Percentiles rank a stretch among this genome's conserved stretches.
Conservation (phyloP, 1,139 yeast species). For the Trichomonascaceae sp. region DNA sequence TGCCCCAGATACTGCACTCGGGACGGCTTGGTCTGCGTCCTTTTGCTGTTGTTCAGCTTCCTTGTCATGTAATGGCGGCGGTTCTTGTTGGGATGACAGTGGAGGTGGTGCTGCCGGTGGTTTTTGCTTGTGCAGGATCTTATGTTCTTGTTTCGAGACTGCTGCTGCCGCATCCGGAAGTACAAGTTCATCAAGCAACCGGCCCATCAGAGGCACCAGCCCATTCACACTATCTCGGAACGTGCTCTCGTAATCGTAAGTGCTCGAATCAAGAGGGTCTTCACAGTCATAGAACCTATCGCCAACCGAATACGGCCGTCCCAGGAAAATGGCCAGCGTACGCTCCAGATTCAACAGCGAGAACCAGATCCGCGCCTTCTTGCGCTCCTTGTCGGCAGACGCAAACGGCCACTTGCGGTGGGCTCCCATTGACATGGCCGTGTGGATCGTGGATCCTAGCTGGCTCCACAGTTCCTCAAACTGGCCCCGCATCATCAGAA, state of each 20-base stretch:
- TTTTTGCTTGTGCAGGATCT: background rate
- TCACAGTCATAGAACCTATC: constrained; percentile 8
- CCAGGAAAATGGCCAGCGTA: constrained; percentile 10
- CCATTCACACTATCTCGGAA: constrained; percentile 11
- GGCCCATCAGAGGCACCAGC: constrained; percentile 10
- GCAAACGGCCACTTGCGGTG: constrained; percentile 11
- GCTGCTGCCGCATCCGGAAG: background rate
- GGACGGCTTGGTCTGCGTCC: background rate
- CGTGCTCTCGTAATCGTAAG: constrained; percentile 9
- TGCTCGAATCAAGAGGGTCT: constrained; percentile 4
- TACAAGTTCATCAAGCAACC: constrained; percentile 9
- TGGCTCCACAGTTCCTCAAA: constrained; percentile 12
- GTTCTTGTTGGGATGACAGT: too few species aligned
- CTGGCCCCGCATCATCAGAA: constrained; percentile 9
- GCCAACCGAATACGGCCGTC: constrained; percentile 10
- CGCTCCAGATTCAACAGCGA: constrained; percentile 10
- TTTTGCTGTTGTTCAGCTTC: too few species aligned
- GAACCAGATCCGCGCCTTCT: constrained; percentile 10
- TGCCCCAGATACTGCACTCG: background rate
- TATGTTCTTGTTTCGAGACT: background rate
- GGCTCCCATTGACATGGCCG: constrained; percentile 13
- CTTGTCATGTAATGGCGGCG: too few species aligned
- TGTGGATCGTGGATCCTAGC: constrained; percentile 9
- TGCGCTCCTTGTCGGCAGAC: constrained; percentile 3
- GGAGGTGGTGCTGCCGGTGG: background rate